Base-by-base conservation (phyloP, 306 rosid genomes). In the Prosopis cineraria region DNA sequence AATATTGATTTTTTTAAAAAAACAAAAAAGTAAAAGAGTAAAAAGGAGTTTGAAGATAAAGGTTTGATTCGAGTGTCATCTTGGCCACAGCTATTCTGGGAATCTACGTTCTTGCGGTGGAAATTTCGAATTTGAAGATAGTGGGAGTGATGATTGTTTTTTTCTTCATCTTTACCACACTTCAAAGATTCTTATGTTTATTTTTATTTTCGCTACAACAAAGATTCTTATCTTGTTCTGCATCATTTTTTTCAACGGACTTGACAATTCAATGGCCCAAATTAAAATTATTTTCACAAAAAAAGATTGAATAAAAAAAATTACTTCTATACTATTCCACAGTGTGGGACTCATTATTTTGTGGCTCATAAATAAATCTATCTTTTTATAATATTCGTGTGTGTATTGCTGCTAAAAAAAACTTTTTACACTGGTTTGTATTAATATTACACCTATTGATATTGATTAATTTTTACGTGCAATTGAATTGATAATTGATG, bases 61-160 rank as follows among this genome's bases (percentile, higher is more conserved):
- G 55, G 30, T 43, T 24, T 41, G 73, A 68, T 68, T 41, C 73
- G 36, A 2, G 36, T 24, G 55, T 41, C 13, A 68, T 68, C 10
- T 68, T 24, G 34, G 8, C 20, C 33, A 24, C 6, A 25, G 16
- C 22, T 41, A 39, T 67, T 39, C 52, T 67, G 53, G 72, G 73
- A 68, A 68, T 68, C 73, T 43, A 41, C 30, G 73, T 13, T 13
- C 37, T 3, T 43, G 56, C 33, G 73, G 73, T 68, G 53, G 73
- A 43, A 25, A 43, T 43, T 68, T 43, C 37, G 73, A 25, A 43
- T 41, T 43, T 27, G 53, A 41, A 68, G 37, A 25, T 24, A 16
- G 22, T 68, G 72, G 36, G 20, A 1, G 22, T 63, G 24, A 33
- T 63, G 25, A 41, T 40, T 43, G 31, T 68, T 68, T 27, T 27